These are phyloP conservation scores for Solanum neorickii DNA, from an alignment of 257 asterid genomes.

Conservation along the genomic window DNA sequence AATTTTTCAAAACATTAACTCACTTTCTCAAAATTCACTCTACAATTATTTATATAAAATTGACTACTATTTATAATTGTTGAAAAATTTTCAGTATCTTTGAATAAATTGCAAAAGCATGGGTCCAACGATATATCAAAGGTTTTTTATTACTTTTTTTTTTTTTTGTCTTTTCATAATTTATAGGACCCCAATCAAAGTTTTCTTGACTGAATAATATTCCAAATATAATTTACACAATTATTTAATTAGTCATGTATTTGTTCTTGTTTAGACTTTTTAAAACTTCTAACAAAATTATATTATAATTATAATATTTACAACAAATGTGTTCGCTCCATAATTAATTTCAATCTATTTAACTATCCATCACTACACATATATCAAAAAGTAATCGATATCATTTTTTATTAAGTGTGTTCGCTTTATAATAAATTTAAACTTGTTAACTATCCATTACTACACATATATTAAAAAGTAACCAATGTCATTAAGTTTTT, in stretches of 20 bases:
- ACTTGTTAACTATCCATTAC: not conserved
- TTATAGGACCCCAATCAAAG: not conserved
- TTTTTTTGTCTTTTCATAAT: not conserved
- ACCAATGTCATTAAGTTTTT: accelerated
- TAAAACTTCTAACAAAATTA: not conserved
- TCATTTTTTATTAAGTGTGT: not conserved
- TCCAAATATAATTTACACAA: not conserved
- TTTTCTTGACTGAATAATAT: not conserved
- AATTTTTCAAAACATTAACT: not conserved
- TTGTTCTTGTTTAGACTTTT: not conserved
- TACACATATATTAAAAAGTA: not conserved
- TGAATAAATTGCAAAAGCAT: not conserved
- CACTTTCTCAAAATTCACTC: not conserved
- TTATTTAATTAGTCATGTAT: not conserved
- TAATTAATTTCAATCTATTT: not conserved
- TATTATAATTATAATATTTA: not conserved
- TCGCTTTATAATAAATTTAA: not conserved
- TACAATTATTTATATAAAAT: not conserved
- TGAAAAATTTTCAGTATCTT: not conserved
- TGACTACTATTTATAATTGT: not conserved
- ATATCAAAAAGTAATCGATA: not conserved
- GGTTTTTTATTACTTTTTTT: not conserved
- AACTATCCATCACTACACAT: not conserved
- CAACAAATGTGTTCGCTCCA: not conserved
- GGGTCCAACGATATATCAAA: not conserved